Percentiles rank a stretch among this genome's conserved stretches.
phyloP scores from a whole-genome alignment of 495 filamentous ascomycete species.

The Penicillium paxilli region DNA sequence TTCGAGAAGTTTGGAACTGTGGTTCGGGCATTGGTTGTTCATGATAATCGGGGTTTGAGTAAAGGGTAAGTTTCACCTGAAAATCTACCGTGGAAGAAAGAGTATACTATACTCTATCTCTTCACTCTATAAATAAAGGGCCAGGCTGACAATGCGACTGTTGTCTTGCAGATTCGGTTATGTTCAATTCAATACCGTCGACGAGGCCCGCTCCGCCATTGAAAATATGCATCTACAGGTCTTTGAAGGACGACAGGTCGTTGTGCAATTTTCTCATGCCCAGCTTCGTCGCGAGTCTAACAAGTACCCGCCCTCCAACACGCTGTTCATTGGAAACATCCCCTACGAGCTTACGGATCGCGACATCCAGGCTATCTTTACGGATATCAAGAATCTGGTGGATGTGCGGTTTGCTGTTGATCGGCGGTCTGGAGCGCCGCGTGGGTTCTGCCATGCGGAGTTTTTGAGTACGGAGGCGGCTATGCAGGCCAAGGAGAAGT shows the following conservation, averaged over 20 bases:
- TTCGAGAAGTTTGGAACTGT: slow-evolving; percentile 69
- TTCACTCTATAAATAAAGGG: too few species aligned
- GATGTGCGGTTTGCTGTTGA: slow-evolving; percentile 92
- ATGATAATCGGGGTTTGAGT: slow-evolving; percentile 74
- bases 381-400: slow-evolving; percentile 64
- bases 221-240: slow-evolving; percentile 64
- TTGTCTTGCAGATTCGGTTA: slow-evolving; percentile 85
- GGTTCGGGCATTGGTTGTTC: slow-evolving; percentile 52
- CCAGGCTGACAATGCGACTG: too few species aligned
- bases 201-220: slow-evolving; percentile 61
- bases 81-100: background rate
- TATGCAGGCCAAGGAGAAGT: slow-evolving; percentile 50
- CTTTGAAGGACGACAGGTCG: slow-evolving; percentile 76
- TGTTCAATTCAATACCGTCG: slow-evolving; percentile 61
- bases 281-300: slow-evolving; percentile 14
- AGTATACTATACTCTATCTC: background rate
- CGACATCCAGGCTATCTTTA: slow-evolving; percentile 82
- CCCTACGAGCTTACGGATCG: slow-evolving; percentile 85
- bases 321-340: slow-evolving; percentile 87
- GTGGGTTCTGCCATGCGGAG: slow-evolving; percentile 89
- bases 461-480: slow-evolving; percentile 70
- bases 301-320: slow-evolving; percentile 50
- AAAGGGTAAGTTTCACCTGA: slow-evolving; percentile 67
- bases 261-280: slow-evolving; percentile 56
- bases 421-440: slow-evolving; percentile 78